Conservation (phyloP, 2,329 filamentous ascomycete species). For the Fusarium sp. region DNA sequence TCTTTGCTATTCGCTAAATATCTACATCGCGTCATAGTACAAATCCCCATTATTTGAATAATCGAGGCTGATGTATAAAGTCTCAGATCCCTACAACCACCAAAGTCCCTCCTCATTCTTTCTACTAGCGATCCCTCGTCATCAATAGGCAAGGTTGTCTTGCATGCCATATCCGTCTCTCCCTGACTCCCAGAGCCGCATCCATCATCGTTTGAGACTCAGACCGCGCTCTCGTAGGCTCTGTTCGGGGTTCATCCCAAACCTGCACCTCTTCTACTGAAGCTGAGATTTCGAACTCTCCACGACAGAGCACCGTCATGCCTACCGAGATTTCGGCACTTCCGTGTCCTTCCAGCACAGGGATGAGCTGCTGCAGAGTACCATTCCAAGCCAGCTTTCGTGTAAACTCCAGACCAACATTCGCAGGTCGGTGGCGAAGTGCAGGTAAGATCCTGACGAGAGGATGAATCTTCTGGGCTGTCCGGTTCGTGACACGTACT, state of each 20-base stretch:
- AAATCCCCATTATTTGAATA: slow-evolving; percentile 19
- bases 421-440: slow-evolving; percentile 77
- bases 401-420: slow-evolving; percentile 82
- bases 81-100: background rate
- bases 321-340: slow-evolving; percentile 74
- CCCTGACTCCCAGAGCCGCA: slow-evolving; percentile 67
- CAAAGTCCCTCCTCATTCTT: slow-evolving; percentile 21
- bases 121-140: slow-evolving; percentile 60
- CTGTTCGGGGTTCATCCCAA: slow-evolving; percentile 53
- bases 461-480: slow-evolving; percentile 73
- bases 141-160: slow-evolving; percentile 67
- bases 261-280: slow-evolving; percentile 83
- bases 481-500: slow-evolving; percentile 82
- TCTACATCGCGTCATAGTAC: slow-evolving; percentile 23
- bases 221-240: slow-evolving; percentile 56
- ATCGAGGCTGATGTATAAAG: slow-evolving; percentile 7
- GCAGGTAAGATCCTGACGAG: slow-evolving; percentile 82
- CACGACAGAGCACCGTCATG: slow-evolving; percentile 80
- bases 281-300: slow-evolving; percentile 84
- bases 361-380: slow-evolving; percentile 80
- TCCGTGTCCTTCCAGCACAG: slow-evolving; percentile 69
- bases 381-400: slow-evolving; percentile 89
- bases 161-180: slow-evolving; percentile 75
- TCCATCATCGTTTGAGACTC: slow-evolving; percentile 71
- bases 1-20: slow-evolving; percentile 23